Percentiles rank a stretch among this genome's conserved stretches.
Conservation (phyloP, 371 early-diverging fungal species). For the Lichtheimia hyalospora region DNA sequence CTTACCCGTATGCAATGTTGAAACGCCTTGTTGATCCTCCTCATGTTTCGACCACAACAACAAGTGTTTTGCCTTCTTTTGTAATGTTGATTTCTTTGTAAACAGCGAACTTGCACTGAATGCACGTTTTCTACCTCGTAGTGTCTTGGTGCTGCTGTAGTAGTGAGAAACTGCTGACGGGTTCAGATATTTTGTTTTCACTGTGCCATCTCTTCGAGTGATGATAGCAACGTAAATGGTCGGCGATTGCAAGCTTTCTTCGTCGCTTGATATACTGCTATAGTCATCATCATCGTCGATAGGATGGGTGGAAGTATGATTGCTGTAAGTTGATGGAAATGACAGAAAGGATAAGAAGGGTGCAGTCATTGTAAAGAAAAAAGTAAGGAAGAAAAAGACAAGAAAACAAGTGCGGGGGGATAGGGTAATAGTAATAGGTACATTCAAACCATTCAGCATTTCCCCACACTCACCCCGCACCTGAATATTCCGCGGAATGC, state of each 20-base stretch:
- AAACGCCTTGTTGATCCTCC: neutral
- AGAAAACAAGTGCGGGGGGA: neutral
- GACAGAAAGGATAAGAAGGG: conserved; percentile 1
- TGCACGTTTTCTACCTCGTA: conserved; percentile 1
- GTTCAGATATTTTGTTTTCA: conserved; percentile 3
- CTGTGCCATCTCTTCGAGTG: conserved; percentile 5
- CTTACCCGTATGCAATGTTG: neutral
- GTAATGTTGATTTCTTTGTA: neutral
- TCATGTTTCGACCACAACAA: neutral
- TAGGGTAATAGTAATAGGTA: too few species aligned
- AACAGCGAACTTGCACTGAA: neutral
- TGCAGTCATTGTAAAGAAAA: neutral
- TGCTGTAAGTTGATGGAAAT: neutral
- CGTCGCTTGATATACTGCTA: neutral
- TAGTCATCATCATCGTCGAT: neutral
- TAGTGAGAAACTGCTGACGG: neutral
- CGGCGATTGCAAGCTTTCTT: too few species aligned
- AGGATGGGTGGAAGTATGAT: neutral
- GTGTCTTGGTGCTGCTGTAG: neutral
- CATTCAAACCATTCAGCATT: too few species aligned
- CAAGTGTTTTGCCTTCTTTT: conserved; percentile 2
- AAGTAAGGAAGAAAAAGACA: neutral
- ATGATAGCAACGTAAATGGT: conserved; percentile 11
- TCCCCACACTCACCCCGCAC: too few species aligned
- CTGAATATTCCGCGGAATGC: too few species aligned